A percentile compares a stretch with the other conserved stretches of the same genome.
Conservation (phyloP, 495 filamentous ascomycete genomes). For the Oleoguttula mirabilis region DNA sequence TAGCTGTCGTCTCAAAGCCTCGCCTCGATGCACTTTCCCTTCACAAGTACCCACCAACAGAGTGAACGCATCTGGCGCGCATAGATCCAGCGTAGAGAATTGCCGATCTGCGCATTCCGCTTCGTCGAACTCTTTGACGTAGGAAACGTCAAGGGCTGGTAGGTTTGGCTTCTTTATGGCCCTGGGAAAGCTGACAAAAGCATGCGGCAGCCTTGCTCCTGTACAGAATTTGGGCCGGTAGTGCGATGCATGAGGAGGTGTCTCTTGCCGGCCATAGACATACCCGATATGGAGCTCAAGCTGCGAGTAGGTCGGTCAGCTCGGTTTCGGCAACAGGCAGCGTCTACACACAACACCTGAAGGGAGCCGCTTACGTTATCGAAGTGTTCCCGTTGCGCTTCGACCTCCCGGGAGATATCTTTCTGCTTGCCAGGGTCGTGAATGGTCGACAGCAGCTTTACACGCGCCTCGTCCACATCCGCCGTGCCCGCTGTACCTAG, state of each 20-base stretch:
- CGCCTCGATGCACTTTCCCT: no score
- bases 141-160: not conserved
- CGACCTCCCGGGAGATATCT: not conserved
- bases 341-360: no score
- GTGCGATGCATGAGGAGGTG: slow-evolving; percentile 23
- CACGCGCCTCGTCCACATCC: not conserved
- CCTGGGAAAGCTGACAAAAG: not conserved
- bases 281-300: slow-evolving; percentile 32
- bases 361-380: slow-evolving; percentile 1
- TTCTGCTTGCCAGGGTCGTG: not conserved
- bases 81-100: not conserved
- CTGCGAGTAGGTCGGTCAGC: slow-evolving; percentile 3
- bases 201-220: not conserved
- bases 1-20: no score
- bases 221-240: not conserved
- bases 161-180: not conserved
- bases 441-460: not conserved
- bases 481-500: slow-evolving; percentile 23
- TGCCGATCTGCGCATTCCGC: not conserved
- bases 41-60: not conserved
- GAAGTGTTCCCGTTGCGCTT: not conserved
- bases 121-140: not conserved
- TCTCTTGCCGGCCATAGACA: slow-evolving; percentile 25
- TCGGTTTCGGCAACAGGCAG: no score
- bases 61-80: not conserved